phyloP scores from a whole-genome alignment of 2,329 filamentous ascomycete genomes.

The Phialophora macrospora region DNA sequence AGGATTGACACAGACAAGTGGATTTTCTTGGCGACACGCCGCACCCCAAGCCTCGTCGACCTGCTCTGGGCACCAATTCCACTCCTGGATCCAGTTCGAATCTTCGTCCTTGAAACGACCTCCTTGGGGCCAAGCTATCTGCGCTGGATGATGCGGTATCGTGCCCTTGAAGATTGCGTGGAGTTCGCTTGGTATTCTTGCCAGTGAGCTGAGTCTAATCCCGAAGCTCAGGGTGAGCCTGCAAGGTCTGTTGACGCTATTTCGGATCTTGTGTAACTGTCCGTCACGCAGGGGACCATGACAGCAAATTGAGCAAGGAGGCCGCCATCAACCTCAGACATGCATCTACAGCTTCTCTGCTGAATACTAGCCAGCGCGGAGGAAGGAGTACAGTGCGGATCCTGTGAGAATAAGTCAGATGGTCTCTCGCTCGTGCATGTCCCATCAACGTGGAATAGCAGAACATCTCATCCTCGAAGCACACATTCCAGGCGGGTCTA shows the following conservation, averaged over 20 bases:
- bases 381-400: too few relatives aligned
- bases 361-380: background rate
- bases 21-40: background rate
- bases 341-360: slow-evolving; percentile 2
- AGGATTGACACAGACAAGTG: background rate
- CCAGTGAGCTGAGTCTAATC: background rate
- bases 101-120: slow-evolving; percentile 9
- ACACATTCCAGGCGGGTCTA: too few relatives aligned
- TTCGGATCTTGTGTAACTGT: background rate
- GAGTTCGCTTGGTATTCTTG: background rate
- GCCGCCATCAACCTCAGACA: background rate
- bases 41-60: background rate
- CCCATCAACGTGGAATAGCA: too few relatives aligned
- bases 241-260: background rate
- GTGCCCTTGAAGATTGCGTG: background rate
- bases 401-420: too few relatives aligned
- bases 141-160: background rate
- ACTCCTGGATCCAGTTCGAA: background rate
- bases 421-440: too few relatives aligned
- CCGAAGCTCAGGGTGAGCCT: background rate
- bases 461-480: too few relatives aligned
- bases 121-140: slow-evolving; percentile 12
- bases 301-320: background rate
- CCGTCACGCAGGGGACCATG: background rate
- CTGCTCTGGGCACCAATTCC: background rate